Conservation (phyloP, 768 basidiomycete genomes). For the Tulasnella sp. region DNA sequence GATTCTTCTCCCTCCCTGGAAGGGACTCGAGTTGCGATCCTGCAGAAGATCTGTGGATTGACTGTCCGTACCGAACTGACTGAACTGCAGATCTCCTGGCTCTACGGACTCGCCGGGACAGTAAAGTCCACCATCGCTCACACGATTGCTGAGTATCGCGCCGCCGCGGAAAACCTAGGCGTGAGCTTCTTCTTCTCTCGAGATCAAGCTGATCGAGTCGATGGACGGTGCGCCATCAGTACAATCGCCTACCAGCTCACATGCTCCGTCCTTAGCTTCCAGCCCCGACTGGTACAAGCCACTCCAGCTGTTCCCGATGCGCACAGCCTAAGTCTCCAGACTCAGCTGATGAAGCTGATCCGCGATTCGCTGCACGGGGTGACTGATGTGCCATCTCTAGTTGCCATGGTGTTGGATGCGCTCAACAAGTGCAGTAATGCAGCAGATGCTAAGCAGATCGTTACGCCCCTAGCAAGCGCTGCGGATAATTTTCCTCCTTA, state of each 20-base stretch:
- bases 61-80: background rate
- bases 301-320: conserved; percentile 10
- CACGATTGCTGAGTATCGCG: conserved; percentile 25
- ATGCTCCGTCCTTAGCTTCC: conserved; percentile 12
- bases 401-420: conserved; percentile 30
- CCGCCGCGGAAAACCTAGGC: conserved; percentile 23
- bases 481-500: background rate
- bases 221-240: conserved; percentile 23
- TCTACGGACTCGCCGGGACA: conserved; percentile 29
- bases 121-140: conserved; percentile 35
- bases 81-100: conserved; percentile 21
- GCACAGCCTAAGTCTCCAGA: conserved; percentile 17
- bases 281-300: conserved; percentile 5
- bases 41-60: background rate
- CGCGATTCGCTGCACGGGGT: conserved; percentile 8
- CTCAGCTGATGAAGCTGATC: conserved; percentile 20
- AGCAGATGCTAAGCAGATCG: conserved; percentile 12
- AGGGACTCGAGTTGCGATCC: background rate
- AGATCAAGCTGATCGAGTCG: conserved; percentile 17
- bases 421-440: conserved; percentile 28
- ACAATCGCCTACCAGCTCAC: conserved; percentile 29
- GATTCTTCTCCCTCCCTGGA: background rate
- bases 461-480: conserved; percentile 21
- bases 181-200: conserved; percentile 29
- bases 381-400: background rate